Evolutionary conservation across 345 rosid species (phyloP), one percentile per base, ranked within the genome.

Genomic region (Firmiana major): DNA sequence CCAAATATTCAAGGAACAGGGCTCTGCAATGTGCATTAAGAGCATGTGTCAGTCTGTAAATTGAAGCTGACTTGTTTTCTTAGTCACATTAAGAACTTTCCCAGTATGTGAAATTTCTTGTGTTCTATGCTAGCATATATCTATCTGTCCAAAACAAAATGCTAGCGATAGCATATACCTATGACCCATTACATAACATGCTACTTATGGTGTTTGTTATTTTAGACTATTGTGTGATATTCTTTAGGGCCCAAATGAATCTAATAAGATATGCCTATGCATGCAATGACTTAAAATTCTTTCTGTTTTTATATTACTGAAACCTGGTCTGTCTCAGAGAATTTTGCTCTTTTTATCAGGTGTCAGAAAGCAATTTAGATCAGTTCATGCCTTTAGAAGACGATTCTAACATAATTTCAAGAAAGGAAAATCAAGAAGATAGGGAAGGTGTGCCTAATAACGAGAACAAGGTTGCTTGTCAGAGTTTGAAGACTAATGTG

Each of bases 361-460:
- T 78, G 15, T 69, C 63, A 19, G 88, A 86, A 82, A 66, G 80
- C 76, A 80, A 63, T 57, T 65, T 77, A 69, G 84, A 73, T 78
- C 83, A 81, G 68, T 60, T 79, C 40, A 45, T 7, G 64, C 78
- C 76, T 73, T 48, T 58, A 45, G 84, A 80, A 81, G 81, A 82
- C 40, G 42, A 67, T 71, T 79, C 40, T 64, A 62, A 74, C 62
- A 43, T 36, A 68, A 42, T 45, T 64, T 66, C 73, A 28, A 63
- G 54, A 66, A 78, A 73, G 53, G 77, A 78, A 78, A 64, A 63
- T 79, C 54, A 15, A 75, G 89, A 82, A 71, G 69, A 55, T 75
- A 77, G 68, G 57, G 84, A 79, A 28, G 49, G 66, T 71, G 48
- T 57, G 74, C 49, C 59, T 48, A 70, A 71, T 57, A 75, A 72